Evolutionary conservation across 192 early-diverging fungal genomes (phyloP).

Genomic region (Borealophlyctis nickersoniae): DNA sequence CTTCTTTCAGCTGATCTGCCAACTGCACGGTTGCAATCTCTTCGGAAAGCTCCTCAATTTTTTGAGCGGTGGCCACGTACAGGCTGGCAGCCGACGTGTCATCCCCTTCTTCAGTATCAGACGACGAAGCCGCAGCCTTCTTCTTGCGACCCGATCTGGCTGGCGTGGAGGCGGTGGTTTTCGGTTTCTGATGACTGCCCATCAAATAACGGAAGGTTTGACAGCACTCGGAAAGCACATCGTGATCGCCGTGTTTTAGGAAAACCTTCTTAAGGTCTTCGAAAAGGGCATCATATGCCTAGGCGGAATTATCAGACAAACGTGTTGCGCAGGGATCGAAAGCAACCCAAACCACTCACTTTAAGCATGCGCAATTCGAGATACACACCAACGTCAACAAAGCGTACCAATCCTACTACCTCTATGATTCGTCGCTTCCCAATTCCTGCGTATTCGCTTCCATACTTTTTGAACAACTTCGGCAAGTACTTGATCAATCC

Average conservation of each 20-base stretch:
- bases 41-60: slow-evolving; percentile 33
- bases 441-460: slow-evolving; percentile 25
- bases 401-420: slow-evolving; percentile 27
- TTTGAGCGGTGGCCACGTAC: slow-evolving; percentile 11
- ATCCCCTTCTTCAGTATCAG: not conserved
- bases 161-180: not conserved
- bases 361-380: slow-evolving; percentile 41
- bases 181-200: slow-evolving; percentile 4
- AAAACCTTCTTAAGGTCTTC: slow-evolving; percentile 34
- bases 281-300: slow-evolving; percentile 39
- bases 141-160: slow-evolving; percentile 8
- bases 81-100: slow-evolving; percentile 16
- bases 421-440: slow-evolving; percentile 25
- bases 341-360: slow-evolving; percentile 12
- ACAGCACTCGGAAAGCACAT: slow-evolving; percentile 32
- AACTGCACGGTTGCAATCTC: slow-evolving; percentile 21
- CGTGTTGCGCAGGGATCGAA: not conserved
- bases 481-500: slow-evolving; percentile 33
- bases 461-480: slow-evolving; percentile 38
- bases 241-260: slow-evolving; percentile 29
- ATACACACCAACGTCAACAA: slow-evolving; percentile 36
- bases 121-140: not conserved
- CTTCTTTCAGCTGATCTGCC: not conserved
- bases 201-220: slow-evolving; percentile 21
- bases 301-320: not conserved